Conservation (phyloP, 179 eudicot species). For the Drosera spatulata region DNA sequence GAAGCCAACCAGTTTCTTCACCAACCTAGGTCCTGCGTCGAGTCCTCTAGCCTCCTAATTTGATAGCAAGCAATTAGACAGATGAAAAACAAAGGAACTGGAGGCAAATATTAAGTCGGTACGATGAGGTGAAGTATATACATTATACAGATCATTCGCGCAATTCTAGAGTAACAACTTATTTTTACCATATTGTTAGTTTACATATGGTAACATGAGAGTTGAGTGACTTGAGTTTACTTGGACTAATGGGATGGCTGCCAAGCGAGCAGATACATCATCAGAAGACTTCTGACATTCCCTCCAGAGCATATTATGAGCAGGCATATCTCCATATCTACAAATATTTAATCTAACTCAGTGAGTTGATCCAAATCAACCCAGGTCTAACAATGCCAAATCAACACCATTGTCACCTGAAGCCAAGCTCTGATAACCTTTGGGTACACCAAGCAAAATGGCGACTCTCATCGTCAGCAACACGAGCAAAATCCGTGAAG, state of each 20-base stretch:
- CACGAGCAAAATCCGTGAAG: conserved; percentile 87
- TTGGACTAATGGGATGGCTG: conserved; percentile 88
- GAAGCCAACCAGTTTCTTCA: conserved; percentile 62
- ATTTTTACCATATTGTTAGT: too few relatives aligned
- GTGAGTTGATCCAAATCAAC: too few relatives aligned
- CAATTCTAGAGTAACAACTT: too few relatives aligned
- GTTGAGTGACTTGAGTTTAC: conserved; percentile 12
- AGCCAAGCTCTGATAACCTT: conserved; percentile 80
- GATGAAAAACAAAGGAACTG: neutral
- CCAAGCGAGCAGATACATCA: conserved; percentile 79
- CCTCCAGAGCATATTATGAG: conserved; percentile 90
- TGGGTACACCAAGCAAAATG: conserved; percentile 97
- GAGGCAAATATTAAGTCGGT: neutral
- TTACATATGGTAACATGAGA: neutral
- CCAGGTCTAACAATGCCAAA: neutral
- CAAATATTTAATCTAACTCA: neutral
- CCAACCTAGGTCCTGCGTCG: conserved; percentile 95
- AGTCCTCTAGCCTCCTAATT: conserved; percentile 90
- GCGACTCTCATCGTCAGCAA: conserved; percentile 96
- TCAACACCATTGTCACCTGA: conserved; percentile 30
- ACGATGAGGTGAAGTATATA: too few relatives aligned
- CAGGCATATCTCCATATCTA: conserved; percentile 96
- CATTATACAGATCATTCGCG: too few relatives aligned
- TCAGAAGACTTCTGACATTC: conserved; percentile 83
- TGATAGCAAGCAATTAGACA: neutral